Evolutionary conservation across 2,329 filamentous ascomycete species (phyloP).

Genomic region (Aspergillus fischeri): DNA sequence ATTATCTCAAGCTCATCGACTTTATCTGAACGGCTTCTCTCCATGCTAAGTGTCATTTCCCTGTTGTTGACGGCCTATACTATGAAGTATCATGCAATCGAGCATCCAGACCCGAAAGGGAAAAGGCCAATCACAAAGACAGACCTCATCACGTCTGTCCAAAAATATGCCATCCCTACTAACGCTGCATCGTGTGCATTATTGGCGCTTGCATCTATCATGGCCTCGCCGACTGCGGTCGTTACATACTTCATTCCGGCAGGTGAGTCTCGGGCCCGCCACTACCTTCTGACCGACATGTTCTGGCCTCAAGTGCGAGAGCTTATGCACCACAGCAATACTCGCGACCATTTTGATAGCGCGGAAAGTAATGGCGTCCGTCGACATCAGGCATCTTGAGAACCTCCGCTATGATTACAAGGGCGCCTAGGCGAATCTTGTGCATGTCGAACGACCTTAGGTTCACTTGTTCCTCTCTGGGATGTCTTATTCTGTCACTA

Average conservation of each 20-base stretch:
- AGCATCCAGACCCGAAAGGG: constrained; percentile 24
- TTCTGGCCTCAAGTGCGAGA: constrained; percentile 17
- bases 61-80: constrained; percentile 36
- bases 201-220: constrained; percentile 26
- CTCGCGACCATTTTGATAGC: constrained; percentile 29
- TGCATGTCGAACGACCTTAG: not conserved
- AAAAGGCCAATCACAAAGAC: constrained; percentile 24
- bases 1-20: constrained; percentile 22
- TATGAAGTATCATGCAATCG: constrained; percentile 30
- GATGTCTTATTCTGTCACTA: not conserved
- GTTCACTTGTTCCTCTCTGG: not conserved
- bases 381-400: constrained; percentile 36
- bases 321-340: constrained; percentile 28
- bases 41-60: constrained; percentile 32
- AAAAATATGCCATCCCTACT: constrained; percentile 19
- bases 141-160: constrained; percentile 16
- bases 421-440: constrained; percentile 27
- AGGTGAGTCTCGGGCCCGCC: constrained; percentile 24
- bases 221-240: constrained; percentile 14
- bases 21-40: constrained; percentile 22
- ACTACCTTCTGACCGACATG: constrained; percentile 2
- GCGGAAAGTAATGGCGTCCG: constrained; percentile 34
- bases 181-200: constrained; percentile 29
- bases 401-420: constrained; percentile 40
- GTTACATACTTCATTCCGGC: constrained; percentile 35